Conservation (phyloP, 495 filamentous ascomycete species). For the Poronia punctata region DNA sequence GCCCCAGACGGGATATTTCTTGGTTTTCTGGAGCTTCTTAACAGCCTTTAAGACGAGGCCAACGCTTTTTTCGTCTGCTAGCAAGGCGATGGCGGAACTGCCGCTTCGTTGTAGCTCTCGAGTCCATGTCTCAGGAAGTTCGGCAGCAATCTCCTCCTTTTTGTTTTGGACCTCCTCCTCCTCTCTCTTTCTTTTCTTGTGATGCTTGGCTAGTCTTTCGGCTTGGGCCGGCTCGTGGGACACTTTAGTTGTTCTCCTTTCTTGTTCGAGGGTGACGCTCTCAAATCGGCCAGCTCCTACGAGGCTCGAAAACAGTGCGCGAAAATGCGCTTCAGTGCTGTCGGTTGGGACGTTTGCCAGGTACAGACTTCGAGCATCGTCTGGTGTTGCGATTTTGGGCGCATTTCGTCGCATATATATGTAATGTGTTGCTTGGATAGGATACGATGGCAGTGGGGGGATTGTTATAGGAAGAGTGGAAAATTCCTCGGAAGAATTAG, state of each 20-base stretch:
- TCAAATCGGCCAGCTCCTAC: conserved; percentile 72
- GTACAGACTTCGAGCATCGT: conserved; percentile 73
- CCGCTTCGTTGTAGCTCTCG: conserved; percentile 64
- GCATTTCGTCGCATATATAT: conserved; percentile 79
- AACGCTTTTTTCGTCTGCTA: conserved; percentile 72
- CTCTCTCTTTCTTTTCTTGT: conserved; percentile 64
- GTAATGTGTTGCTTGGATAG: conserved; percentile 62
- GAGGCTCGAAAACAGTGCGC: conserved; percentile 61
- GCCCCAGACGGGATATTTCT: conserved; percentile 57
- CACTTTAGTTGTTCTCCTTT: conserved; percentile 23
- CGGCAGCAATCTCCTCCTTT: conserved; percentile 42
- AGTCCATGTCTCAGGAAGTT: conserved; percentile 67
- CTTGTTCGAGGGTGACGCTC: conserved; percentile 60
- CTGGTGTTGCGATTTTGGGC: conserved; percentile 64
- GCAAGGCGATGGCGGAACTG: conserved; percentile 67
- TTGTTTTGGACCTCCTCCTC: conserved; percentile 45
- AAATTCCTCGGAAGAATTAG: conserved; percentile 32
- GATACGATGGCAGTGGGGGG: conserved; percentile 53
- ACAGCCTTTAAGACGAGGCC: conserved; percentile 66
- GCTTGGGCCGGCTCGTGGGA: conserved; percentile 35
- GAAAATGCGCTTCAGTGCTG: conserved; percentile 68
- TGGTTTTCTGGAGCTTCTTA: conserved; percentile 52
- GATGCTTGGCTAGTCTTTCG: conserved; percentile 31
- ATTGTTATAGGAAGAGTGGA: conserved; percentile 51
- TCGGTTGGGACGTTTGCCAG: conserved; percentile 83